A percentile compares a stretch with the other conserved stretches of the same genome.
These are phyloP conservation scores for Moesziomyces sp. DNA, from an alignment of 1,284 basidiomycete genomes.

Conservation along the genomic window DNA sequence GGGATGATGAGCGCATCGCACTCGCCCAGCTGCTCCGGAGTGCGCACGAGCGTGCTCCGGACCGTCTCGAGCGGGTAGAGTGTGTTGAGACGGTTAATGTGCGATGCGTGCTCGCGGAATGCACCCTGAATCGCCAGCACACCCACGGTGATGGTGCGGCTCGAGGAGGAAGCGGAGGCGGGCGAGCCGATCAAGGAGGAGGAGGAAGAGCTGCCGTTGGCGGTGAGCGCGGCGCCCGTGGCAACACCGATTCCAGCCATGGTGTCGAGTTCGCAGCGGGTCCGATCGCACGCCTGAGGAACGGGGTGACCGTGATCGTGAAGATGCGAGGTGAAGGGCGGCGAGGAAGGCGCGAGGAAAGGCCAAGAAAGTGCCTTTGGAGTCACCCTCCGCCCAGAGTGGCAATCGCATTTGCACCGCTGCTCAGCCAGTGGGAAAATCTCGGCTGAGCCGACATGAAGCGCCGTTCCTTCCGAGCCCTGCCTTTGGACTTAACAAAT, in stretches of 20 bases:
- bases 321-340: too few species aligned
- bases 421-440: too few species aligned
- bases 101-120: slow-evolving; percentile 85
- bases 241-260: slow-evolving; percentile 42
- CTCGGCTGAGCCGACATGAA: too few species aligned
- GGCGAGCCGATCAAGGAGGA: neutral
- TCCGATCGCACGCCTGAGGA: too few species aligned
- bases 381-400: too few species aligned
- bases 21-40: slow-evolving; percentile 76
- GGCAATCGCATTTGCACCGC: too few species aligned
- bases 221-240: slow-evolving; percentile 30
- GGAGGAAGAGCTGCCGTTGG: neutral
- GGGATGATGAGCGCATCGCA: slow-evolving; percentile 93
- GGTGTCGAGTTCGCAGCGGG: neutral
- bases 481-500: too few species aligned
- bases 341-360: too few species aligned
- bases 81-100: slow-evolving; percentile 72
- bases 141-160: slow-evolving; percentile 57
- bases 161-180: slow-evolving; percentile 5
- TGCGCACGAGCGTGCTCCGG: slow-evolving; percentile 76
- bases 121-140: slow-evolving; percentile 87
- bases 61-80: slow-evolving; percentile 31
- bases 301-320: too few species aligned
- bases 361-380: too few species aligned
- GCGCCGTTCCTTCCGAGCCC: too few species aligned